Base-by-base conservation (phyloP, 2,329 filamentous ascomycete genomes). In the Hypoxylon sp. region DNA sequence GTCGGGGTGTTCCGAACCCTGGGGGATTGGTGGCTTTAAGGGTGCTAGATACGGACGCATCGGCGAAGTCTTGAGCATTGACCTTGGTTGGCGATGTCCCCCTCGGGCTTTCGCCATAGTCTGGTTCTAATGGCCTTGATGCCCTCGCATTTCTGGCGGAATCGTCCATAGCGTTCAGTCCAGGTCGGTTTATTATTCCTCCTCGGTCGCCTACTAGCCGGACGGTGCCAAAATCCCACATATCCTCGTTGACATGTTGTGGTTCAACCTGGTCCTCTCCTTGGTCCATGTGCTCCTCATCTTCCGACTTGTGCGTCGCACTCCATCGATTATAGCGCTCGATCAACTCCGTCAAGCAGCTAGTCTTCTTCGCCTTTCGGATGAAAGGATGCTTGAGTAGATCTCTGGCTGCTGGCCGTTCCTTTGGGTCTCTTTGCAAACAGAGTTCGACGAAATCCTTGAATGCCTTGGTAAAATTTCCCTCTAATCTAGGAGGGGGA, bases 141-240 rank as follows among this genome's bases (percentile, higher is more conserved):
- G 87, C 85, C 62, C 94, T 87, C 16, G 91, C 88, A 76, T 97
- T 97, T 16, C 91, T 90, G 11, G 90, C 91, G 30, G 91, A 90
- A 65, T 94, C 92, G 70, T 92, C 94, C 89, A 97, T 88, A 0
- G 89, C 84, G 71, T 91, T 85, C 14, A 88, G 81, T 2, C 90
- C 90, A 0, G 85, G 84, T 48, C 88, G 81, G 47, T 80, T 81
- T 6, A 86, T 75, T 1, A 87, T 75, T 29, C 84, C 85, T 65
- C 89, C 88, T 27, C 88, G 85, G 57, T 90, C 88, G 30, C 86
- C 87, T n/a, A 90, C 89, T 5, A 96, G 90, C 61, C 94, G 87
- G 55, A 99, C 93, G 0, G 96, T 99, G 45, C 96, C 96, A 82
- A 99, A 99, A 78, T 99, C 96, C 96, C 96, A 99, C 76, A 98